These are phyloP conservation scores for Filobasidium uniguttulatum DNA, from an alignment of 1,284 basidiomycete species.

Conservation along the genomic window DNA sequence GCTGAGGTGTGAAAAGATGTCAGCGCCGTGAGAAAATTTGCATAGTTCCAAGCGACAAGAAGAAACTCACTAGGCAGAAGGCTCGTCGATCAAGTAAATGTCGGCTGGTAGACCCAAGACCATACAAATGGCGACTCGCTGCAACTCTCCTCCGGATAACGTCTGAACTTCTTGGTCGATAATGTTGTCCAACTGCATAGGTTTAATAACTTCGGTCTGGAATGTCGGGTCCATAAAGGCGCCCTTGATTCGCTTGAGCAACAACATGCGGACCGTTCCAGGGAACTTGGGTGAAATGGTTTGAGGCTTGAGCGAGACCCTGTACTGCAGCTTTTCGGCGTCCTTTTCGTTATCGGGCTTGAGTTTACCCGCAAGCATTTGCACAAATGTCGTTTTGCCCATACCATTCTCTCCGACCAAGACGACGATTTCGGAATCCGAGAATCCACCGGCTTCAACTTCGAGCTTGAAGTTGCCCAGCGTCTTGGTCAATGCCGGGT, in stretches of 20 bases:
- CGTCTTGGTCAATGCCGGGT: slow-evolving; percentile 91
- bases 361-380: slow-evolving; percentile 71
- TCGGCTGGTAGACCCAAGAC: slow-evolving; percentile 67
- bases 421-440: slow-evolving; percentile 93
- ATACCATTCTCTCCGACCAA: slow-evolving; percentile 96
- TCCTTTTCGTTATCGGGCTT: slow-evolving; percentile 69
- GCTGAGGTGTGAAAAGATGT: slow-evolving; percentile 39
- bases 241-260: slow-evolving; percentile 82
- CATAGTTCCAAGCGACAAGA: neutral
- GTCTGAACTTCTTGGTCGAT: slow-evolving; percentile 96
- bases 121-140: slow-evolving; percentile 85
- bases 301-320: slow-evolving; percentile 89
- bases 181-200: slow-evolving; percentile 77
- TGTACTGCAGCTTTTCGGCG: slow-evolving; percentile 50
- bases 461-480: slow-evolving; percentile 85
- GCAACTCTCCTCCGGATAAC: slow-evolving; percentile 87
- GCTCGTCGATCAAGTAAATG: slow-evolving; percentile 74
- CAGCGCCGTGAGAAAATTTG: neutral
- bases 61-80: slow-evolving; percentile 30
- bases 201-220: slow-evolving; percentile 90
- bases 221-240: slow-evolving; percentile 96
- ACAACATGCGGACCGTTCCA: slow-evolving; percentile 78
- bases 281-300: slow-evolving; percentile 79
- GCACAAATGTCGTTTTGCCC: slow-evolving; percentile 92
- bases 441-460: slow-evolving; percentile 72